Conservation (phyloP, 768 basidiomycete species). For the Podaxis rugospora region DNA sequence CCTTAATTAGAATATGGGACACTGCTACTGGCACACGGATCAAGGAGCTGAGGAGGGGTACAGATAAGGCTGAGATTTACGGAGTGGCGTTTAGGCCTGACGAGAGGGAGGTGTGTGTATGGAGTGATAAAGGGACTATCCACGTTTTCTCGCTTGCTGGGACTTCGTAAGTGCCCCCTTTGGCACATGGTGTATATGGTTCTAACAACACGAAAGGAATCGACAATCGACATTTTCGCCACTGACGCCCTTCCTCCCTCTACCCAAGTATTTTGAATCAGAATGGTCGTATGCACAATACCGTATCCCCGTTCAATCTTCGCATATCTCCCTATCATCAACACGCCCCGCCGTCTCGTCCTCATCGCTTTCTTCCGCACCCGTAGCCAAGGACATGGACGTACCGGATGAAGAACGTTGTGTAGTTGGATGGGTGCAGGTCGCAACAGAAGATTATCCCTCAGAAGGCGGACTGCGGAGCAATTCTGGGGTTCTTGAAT, state of each 20-base stretch:
- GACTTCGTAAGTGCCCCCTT: slow-evolving; percentile 48
- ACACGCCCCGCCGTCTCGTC: slow-evolving; percentile 22
- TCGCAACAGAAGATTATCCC: slow-evolving; percentile 32
- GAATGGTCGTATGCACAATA: slow-evolving; percentile 96
- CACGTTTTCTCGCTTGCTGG: slow-evolving; percentile 82
- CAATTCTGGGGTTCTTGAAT: slow-evolving; percentile 34
- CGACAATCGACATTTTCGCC: slow-evolving; percentile 82
- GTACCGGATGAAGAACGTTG: slow-evolving; percentile 81
- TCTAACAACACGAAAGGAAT: slow-evolving; percentile 43
- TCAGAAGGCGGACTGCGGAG: slow-evolving; percentile 14
- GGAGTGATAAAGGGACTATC: slow-evolving; percentile 95
- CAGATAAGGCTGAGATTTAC: slow-evolving; percentile 89
- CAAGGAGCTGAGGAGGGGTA: slow-evolving; percentile 78
- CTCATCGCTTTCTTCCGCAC: slow-evolving; percentile 46
- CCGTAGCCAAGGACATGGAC: slow-evolving; percentile 30
- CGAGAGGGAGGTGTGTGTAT: slow-evolving; percentile 82
- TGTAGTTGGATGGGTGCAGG: slow-evolving; percentile 81
- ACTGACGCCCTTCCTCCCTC: slow-evolving; percentile 72
- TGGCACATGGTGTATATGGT: not conserved
- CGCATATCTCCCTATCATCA: slow-evolving; percentile 76
- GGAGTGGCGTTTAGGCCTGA: slow-evolving; percentile 85
- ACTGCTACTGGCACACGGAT: slow-evolving; percentile 65
- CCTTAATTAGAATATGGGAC: slow-evolving; percentile 87
- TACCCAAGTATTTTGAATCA: slow-evolving; percentile 91
- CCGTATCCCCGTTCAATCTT: slow-evolving; percentile 78